phyloP scores from a whole-genome alignment of 768 basidiomycete species.

The Gymnopilus junonius region DNA sequence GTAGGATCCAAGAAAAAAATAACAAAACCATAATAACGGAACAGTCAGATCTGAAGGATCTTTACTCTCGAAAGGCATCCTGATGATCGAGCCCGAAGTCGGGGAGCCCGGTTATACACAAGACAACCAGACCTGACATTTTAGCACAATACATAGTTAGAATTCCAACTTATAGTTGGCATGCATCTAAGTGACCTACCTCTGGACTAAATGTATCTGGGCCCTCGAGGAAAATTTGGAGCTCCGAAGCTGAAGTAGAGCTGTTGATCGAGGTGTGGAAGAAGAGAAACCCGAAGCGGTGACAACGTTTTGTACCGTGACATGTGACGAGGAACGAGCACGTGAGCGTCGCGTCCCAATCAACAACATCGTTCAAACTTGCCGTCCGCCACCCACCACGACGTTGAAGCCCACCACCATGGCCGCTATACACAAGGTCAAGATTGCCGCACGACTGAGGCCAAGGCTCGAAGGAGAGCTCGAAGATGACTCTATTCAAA shows the following conservation, averaged over 20 bases:
- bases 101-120: not conserved
- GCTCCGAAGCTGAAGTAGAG: too few relatives aligned
- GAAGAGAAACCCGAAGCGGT: not conserved
- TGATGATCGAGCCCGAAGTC: not conserved
- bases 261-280: too few relatives aligned
- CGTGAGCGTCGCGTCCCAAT: constrained; percentile 22
- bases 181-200: too few relatives aligned
- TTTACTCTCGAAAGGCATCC: too few relatives aligned
- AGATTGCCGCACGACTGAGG: constrained; percentile 73
- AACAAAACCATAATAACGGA: too few relatives aligned
- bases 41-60: too few relatives aligned
- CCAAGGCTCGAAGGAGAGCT: constrained; percentile 66
- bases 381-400: constrained; percentile 14
- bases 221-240: too few relatives aligned
- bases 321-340: constrained; percentile 3
- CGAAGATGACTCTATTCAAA: constrained; percentile 62
- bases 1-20: too few relatives aligned
- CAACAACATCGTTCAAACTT: constrained; percentile 1
- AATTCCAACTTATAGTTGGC: too few relatives aligned
- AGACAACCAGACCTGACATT: too few relatives aligned
- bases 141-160: too few relatives aligned
- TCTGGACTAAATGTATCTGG: too few relatives aligned
- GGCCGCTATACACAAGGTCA: constrained; percentile 55
- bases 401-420: constrained; percentile 12
- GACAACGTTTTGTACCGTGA: constrained; percentile 1